Percentiles rank a stretch among this genome's conserved stretches.
phyloP scores from a whole-genome alignment of 2,329 filamentous ascomycete genomes.

The Trichoderma asperellum region DNA sequence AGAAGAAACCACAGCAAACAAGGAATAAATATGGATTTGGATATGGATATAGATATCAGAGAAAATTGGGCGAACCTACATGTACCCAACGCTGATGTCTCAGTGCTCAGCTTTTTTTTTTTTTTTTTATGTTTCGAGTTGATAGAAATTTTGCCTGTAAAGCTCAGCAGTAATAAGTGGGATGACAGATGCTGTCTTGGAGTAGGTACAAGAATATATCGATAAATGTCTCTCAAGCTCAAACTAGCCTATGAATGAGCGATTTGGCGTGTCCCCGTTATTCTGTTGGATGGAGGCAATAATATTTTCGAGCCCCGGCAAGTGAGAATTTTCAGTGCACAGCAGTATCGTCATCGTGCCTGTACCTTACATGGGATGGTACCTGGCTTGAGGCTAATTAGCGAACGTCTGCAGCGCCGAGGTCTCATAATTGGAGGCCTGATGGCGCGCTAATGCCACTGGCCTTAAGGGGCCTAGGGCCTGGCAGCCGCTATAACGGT shows the following conservation, averaged over 20 bases:
- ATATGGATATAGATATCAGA: neutral
- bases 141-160: neutral
- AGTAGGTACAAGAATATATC: neutral
- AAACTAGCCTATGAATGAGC: conserved; percentile 8
- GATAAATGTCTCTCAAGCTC: neutral
- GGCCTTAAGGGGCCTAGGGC: neutral
- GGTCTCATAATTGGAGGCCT: neutral
- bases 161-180: neutral
- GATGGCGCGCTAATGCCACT: neutral
- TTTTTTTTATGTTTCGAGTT: neutral
- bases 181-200: neutral
- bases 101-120: neutral
- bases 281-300: conserved; percentile 7
- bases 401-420: neutral
- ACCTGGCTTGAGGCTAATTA: neutral
- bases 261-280: conserved; percentile 4
- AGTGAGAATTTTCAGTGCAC: neutral
- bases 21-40: neutral
- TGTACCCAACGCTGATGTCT: neutral
- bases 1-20: neutral
- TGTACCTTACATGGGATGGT: neutral
- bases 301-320: neutral
- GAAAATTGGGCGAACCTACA: neutral
- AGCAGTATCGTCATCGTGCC: neutral
- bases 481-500: neutral